Conservation (phyloP, 257 asterid species). For the Petunia axillaris region DNA sequence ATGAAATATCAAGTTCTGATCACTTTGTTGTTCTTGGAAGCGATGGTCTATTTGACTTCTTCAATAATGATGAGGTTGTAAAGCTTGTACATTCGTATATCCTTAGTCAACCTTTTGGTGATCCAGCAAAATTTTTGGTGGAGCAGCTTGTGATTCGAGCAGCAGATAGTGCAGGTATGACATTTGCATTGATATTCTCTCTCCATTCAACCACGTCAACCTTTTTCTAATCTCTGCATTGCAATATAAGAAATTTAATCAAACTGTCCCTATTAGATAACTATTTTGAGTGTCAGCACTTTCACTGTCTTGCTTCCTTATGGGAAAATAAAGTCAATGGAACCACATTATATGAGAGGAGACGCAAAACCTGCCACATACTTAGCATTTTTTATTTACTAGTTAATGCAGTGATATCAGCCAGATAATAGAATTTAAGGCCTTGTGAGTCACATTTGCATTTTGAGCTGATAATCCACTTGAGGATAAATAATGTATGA, state of each 20-base stretch:
- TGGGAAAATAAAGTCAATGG: neutral
- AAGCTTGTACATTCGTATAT: conserved; percentile 68
- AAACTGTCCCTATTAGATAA: neutral
- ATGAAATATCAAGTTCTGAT: conserved; percentile 70
- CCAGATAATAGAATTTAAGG: neutral
- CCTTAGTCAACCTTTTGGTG: conserved; percentile 63
- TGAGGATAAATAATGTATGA: neutral
- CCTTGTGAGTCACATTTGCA: no score
- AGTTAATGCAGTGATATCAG: conserved; percentile 16
- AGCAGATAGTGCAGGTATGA: conserved; percentile 87
- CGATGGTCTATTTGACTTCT: conserved; percentile 94
- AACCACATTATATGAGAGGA: neutral
- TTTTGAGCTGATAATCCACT: neutral
- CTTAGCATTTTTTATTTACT: neutral
- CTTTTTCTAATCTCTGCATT: neutral
- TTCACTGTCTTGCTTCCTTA: conserved; percentile 2
- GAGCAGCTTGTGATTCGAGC: conserved; percentile 95
- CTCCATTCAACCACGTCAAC: conserved; percentile 1
- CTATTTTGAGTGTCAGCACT: conserved; percentile 17
- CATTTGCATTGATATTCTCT: neutral
- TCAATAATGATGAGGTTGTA: conserved; percentile 81
- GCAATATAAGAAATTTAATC: neutral
- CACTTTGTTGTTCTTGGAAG: conserved; percentile 89
- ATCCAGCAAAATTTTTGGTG: conserved; percentile 86
- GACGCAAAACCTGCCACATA: neutral